Evolutionary conservation across 805 yeast species (phyloP), one percentile per base, ranked within the genome.

Genomic region (Starmerella kuoi): DNA sequence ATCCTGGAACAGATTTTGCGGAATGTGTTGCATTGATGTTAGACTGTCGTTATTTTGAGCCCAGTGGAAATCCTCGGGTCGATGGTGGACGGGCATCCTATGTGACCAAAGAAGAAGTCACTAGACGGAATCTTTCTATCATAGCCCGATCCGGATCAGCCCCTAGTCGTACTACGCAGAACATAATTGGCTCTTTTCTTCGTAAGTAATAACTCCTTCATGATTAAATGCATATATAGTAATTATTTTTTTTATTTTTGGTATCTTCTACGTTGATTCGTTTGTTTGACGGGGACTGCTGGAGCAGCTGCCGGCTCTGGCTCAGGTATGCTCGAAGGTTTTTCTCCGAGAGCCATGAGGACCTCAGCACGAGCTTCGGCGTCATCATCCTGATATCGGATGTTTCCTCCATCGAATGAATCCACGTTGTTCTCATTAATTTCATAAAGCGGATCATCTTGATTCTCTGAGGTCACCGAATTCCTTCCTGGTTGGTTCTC

Each of bases 111-210:
- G 73, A 68, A 22, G 57, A 65, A 7, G 69, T 81, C 4, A 69
- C 75, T 42, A 68, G 67, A 44, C 77, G 79, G 41, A 60, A 84
- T 24, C 70, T 75, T 2, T 57, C 57, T 35, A 52, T 84, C 3
- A 64, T 70, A 15, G 60, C 67, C 2, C 57, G 62, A 6, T 56
- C 70, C n/a, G 72, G 68, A 31, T 73, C 72, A 4, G 80, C 83
- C 46, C 94, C 94, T 0, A 76, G 86, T 42, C 64, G 95, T 38
- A 76, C 83, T 9, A 79, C 93, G 0, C 62, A 83, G 31, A 86
- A 79, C 32, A 40, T 47, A 1, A 36, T 53, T 0, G 55, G 55
- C 15, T 15, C 46, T 3, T 53, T 46, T 35, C 38, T 53, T 9
- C 38, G 56, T 2, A 31, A 14, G n/a, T 33, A 24, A 9, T 26